phyloP scores from a whole-genome alignment of 2,329 filamentous ascomycete genomes.

The Neopestalotiopsis rosae region DNA sequence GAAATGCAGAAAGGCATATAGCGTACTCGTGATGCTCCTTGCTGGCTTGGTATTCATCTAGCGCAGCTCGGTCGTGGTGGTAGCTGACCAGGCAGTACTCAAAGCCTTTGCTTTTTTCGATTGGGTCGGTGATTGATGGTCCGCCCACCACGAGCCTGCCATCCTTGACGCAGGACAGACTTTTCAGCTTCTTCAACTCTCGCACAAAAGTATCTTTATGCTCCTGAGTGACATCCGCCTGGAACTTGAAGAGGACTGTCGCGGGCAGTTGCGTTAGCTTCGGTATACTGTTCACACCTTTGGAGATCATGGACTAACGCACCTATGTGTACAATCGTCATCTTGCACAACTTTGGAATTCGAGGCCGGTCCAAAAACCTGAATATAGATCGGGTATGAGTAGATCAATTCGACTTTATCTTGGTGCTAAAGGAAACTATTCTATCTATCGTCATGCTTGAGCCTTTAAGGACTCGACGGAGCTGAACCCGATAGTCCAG shows the following conservation, averaged over 20 bases:
- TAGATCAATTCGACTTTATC: background rate
- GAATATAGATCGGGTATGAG: background rate
- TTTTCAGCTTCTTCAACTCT: slow-evolving; percentile 54
- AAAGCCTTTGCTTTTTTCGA: slow-evolving; percentile 58
- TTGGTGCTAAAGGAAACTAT: background rate
- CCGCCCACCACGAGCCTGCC: slow-evolving; percentile 56
- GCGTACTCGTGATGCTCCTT: slow-evolving; percentile 54
- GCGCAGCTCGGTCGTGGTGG: slow-evolving; percentile 48
- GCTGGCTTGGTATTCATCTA: slow-evolving; percentile 58
- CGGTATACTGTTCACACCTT: background rate
- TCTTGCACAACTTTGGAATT: background rate
- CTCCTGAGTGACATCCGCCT: slow-evolving; percentile 42
- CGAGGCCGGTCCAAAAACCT: background rate
- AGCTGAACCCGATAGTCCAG: background rate
- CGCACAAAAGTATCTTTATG: slow-evolving; percentile 50
- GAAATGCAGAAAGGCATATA: background rate
- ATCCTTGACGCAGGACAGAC: slow-evolving; percentile 52
- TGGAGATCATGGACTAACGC: background rate
- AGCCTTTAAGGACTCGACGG: background rate
- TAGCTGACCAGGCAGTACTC: slow-evolving; percentile 58
- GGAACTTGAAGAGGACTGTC: slow-evolving; percentile 58
- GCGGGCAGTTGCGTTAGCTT: too few species aligned
- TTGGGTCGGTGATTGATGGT: slow-evolving; percentile 56
- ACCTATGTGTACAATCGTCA: slow-evolving; percentile 11
- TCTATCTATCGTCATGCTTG: background rate